These are phyloP conservation scores for Olyra latifolia DNA, from an alignment of 176 grass and related monocot genomes.

Conservation along the genomic window DNA sequence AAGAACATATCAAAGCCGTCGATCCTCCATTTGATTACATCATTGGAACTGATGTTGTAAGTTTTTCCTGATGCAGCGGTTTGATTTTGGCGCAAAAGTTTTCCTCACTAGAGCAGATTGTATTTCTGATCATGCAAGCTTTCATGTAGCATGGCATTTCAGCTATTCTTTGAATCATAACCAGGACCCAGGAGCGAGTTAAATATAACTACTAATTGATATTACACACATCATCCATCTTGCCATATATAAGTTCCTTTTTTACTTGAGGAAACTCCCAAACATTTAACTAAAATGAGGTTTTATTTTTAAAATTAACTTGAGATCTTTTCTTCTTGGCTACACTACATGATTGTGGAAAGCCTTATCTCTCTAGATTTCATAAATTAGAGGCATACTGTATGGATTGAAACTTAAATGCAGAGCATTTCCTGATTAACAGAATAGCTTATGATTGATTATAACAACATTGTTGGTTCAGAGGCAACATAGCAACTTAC, in stretches of 20 bases:
- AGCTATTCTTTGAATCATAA: not conserved
- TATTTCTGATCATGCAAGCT: not conserved
- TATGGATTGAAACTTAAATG: not conserved
- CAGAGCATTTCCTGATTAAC: not conserved
- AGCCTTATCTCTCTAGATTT: not conserved
- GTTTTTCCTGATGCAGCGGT: conserved; percentile 13
- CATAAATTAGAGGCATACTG: not conserved
- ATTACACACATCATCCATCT: not conserved
- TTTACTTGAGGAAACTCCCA: not conserved
- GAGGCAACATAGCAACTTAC: not conserved
- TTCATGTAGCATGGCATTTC: not conserved
- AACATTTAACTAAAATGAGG: not conserved
- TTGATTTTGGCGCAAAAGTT: not conserved
- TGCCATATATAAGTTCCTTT: not conserved
- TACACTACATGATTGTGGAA: not conserved
- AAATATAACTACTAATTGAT: not conserved
- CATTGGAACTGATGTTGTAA: conserved; percentile 96
- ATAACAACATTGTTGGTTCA: not conserved
- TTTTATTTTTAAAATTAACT: not conserved
- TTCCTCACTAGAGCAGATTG: not conserved
- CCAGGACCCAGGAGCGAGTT: not conserved
- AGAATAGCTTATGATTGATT: not conserved
- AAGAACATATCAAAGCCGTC: conserved; percentile 72
- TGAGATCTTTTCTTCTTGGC: not conserved
- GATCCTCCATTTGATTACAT: conserved; percentile 94